phyloP scores from a whole-genome alignment of 495 filamentous ascomycete species.

The Neurospora sp. region DNA sequence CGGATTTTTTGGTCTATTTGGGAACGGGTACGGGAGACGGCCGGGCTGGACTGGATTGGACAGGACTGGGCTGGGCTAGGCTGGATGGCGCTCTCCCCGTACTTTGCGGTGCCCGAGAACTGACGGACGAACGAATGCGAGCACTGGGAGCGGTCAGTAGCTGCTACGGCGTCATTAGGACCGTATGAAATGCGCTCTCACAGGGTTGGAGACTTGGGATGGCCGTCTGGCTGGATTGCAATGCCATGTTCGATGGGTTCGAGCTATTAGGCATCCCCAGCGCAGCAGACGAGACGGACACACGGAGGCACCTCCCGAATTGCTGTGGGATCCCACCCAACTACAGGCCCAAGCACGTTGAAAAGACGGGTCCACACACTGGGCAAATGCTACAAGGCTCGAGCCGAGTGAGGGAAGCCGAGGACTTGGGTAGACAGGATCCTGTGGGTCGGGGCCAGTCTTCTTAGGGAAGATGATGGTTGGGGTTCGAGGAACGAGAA shows the following conservation, averaged over 20 bases:
- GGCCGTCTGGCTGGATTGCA: background rate
- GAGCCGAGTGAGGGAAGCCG: background rate
- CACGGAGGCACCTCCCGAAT: background rate
- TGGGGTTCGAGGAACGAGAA: background rate
- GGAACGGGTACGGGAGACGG: background rate
- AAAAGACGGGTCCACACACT: background rate
- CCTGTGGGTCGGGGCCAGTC: background rate
- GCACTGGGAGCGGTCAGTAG: background rate
- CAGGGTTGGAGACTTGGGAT: background rate
- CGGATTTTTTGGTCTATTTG: background rate
- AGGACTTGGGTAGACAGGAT: background rate
- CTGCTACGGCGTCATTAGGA: background rate
- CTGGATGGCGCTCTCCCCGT: background rate
- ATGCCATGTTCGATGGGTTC: background rate
- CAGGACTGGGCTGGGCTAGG: background rate
- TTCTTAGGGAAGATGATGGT: background rate
- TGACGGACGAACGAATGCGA: background rate
- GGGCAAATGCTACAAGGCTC: background rate
- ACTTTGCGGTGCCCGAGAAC: background rate
- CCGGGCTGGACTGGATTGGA: background rate
- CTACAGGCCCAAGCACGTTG: background rate
- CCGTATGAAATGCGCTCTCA: background rate
- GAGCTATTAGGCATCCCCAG: background rate
- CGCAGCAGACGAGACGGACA: background rate
- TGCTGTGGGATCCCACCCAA: background rate